These are phyloP conservation scores for Cynanchum wilfordii DNA, from an alignment of 257 asterid genomes.

Conservation along the genomic window DNA sequence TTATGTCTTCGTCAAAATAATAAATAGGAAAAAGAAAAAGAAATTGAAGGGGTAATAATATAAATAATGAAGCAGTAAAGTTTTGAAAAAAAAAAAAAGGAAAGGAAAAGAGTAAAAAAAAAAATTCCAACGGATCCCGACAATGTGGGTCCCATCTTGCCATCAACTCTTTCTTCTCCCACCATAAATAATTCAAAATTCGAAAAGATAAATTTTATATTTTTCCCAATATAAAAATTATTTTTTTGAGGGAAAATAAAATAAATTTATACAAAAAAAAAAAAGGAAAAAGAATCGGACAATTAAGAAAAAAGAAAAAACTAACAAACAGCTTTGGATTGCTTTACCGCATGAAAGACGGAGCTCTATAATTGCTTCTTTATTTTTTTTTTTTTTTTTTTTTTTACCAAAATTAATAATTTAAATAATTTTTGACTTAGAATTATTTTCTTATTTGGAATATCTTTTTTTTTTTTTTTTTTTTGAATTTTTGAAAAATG, in stretches of 20 bases:
- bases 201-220: not conserved
- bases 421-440: no score
- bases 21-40: no score
- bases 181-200: not conserved
- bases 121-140: slow-evolving; percentile 26
- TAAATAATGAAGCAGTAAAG: no score
- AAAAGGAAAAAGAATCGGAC: slow-evolving; percentile 14
- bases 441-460: no score
- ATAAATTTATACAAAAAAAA: not conserved
- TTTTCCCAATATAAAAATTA: not conserved
- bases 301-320: slow-evolving; percentile 16
- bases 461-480: no score
- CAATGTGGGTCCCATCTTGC: slow-evolving; percentile 22
- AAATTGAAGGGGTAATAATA: no score
- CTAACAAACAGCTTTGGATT: slow-evolving; percentile 25
- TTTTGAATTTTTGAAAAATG: no score
- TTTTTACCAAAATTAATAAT: no score
- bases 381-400: no score
- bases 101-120: no score
- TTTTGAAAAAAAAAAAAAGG: no score
- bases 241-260: not conserved
- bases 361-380: not conserved
- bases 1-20: no score
- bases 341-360: slow-evolving; percentile 29
- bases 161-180: not conserved